phyloP scores from a whole-genome alignment of 2,329 filamentous ascomycete genomes.

The Stemphylium vesicarium region DNA sequence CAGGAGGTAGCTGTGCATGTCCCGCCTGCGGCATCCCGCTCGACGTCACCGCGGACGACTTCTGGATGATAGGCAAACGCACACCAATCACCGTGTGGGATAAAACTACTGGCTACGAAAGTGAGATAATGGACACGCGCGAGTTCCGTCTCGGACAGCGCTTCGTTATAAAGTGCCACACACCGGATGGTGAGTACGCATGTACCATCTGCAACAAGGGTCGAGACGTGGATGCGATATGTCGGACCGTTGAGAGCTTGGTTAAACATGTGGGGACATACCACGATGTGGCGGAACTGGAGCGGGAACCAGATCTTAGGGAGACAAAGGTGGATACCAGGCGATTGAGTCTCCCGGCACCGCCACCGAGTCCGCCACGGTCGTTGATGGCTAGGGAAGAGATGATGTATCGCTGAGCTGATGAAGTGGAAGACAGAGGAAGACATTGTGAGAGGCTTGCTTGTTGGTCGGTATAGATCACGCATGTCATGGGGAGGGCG shows the following conservation, averaged over 20 bases:
- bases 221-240: slow-evolving; percentile 46
- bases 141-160: slow-evolving; percentile 47
- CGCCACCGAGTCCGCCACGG: slow-evolving; percentile 20
- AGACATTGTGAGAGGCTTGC: too few species aligned
- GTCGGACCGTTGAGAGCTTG: slow-evolving; percentile 42
- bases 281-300: slow-evolving; percentile 42
- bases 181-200: slow-evolving; percentile 44
- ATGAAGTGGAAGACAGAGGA: neutral
- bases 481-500: neutral
- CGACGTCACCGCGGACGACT: slow-evolving; percentile 41
- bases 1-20: slow-evolving; percentile 40
- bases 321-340: slow-evolving; percentile 32
- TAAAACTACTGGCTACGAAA: slow-evolving; percentile 31
- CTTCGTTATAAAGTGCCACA: slow-evolving; percentile 49
- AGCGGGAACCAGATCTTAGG: slow-evolving; percentile 40
- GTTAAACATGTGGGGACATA: slow-evolving; percentile 46
- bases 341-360: slow-evolving; percentile 29
- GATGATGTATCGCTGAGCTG: slow-evolving; percentile 28
- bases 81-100: slow-evolving; percentile 34
- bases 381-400: slow-evolving; percentile 19
- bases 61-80: slow-evolving; percentile 49
- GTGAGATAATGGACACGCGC: slow-evolving; percentile 43
- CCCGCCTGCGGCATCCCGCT: slow-evolving; percentile 38
- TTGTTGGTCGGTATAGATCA: neutral
- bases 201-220: slow-evolving; percentile 44